These are phyloP conservation scores for Tremellales sp. DNA, from an alignment of 1,284 basidiomycete species.

Conservation along the genomic window DNA sequence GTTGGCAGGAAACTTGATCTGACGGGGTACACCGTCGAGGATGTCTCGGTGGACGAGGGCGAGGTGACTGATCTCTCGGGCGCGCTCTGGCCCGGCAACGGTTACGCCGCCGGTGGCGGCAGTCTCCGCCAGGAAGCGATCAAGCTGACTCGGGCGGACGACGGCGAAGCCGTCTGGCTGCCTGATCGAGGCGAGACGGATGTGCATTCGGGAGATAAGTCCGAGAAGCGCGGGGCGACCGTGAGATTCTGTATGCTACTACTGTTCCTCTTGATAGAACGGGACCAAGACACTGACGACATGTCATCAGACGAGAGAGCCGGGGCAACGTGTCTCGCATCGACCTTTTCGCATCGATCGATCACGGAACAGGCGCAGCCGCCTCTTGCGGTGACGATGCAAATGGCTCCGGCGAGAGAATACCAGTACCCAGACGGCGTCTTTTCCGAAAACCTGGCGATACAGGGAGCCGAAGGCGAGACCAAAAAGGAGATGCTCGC, in stretches of 20 bases:
- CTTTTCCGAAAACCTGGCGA: no score
- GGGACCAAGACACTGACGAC: neutral
- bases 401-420: no score
- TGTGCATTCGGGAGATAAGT: neutral
- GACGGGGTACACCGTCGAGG: neutral
- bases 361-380: no score
- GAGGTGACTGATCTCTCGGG: neutral
- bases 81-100: neutral
- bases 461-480: no score
- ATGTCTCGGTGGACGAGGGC: neutral
- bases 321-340: slow-evolving; percentile 3
- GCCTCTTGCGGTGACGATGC: no score
- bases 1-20: neutral
- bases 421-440: no score
- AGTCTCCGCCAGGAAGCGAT: neutral
- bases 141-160: neutral
- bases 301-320: neutral
- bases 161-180: neutral
- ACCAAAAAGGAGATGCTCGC: no score
- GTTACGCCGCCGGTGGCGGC: neutral
- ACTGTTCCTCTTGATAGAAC: neutral
- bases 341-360: slow-evolving; percentile 1
- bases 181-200: neutral
- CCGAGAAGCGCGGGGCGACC: neutral
- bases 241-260: slow-evolving; percentile 3